phyloP scores from a whole-genome alignment of 140 eudicot genomes.

The Stevia rebaudiana region DNA sequence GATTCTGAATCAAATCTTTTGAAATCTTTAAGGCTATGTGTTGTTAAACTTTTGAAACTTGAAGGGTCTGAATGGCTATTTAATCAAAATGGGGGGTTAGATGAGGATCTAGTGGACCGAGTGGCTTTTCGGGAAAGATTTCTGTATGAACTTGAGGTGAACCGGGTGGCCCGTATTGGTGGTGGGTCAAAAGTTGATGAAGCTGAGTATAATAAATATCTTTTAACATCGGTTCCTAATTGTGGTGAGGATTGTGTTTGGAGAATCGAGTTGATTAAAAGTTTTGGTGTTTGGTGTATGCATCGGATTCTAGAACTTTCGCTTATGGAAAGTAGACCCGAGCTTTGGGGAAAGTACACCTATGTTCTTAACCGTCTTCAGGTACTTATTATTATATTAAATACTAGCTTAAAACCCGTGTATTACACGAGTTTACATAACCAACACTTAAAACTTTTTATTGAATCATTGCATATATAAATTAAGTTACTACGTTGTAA shows the following conservation, averaged over 20 bases:
- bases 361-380: slow-evolving; percentile 92
- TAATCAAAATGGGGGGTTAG: slow-evolving; percentile 72
- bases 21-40: slow-evolving; percentile 61
- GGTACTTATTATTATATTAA: slow-evolving; percentile 31
- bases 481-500: too few species aligned
- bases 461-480: too few species aligned
- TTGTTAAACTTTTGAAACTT: slow-evolving; percentile 57
- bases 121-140: slow-evolving; percentile 81
- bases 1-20: slow-evolving; percentile 64
- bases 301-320: slow-evolving; percentile 89
- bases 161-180: slow-evolving; percentile 21
- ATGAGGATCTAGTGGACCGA: slow-evolving; percentile 91
- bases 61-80: slow-evolving; percentile 95
- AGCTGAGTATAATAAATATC: slow-evolving; percentile 33
- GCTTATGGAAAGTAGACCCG: slow-evolving; percentile 93
- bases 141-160: slow-evolving; percentile 53
- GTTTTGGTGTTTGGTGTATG: slow-evolving; percentile 96
- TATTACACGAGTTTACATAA: too few species aligned
- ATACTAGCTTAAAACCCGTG: too few species aligned
- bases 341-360: slow-evolving; percentile 95
- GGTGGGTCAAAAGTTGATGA: slow-evolving; percentile 29
- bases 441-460: too few species aligned
- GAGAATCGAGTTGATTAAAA: slow-evolving; percentile 59
- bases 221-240: slow-evolving; percentile 68
- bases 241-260: slow-evolving; percentile 94